Base-by-base conservation (phyloP, 768 basidiomycete species). In the Solioccasus polychromus region DNA sequence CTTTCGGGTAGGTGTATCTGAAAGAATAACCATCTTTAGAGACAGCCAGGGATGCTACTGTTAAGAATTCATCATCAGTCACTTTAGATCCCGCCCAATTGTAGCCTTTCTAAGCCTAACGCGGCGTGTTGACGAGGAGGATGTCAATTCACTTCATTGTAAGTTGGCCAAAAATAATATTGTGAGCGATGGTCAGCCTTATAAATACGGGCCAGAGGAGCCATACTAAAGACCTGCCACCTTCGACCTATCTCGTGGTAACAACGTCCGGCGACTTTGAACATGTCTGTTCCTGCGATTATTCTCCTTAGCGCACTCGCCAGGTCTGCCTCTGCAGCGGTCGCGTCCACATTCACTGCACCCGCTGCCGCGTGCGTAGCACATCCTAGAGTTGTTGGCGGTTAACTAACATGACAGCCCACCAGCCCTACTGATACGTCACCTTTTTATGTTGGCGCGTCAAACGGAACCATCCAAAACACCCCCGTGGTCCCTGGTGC, bases 381-480 rank as follows among this genome's bases (percentile, higher is more conserved):
- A 14, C 14, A 18, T 31, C 29, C 32, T 48, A 14, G 22, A 34
- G 10, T 41, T 31, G 25, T 40, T 22, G 18, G 31, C 22, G 29
- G 37, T 36, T 22, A 34, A 22, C 31, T 48, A 24, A 57, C 18
- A 26, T 39, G 41, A 38, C 24, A 14, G 10, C 28, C 23, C 18
- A 24, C 18, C 38, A 61, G 59, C 9, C 55, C 55, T 5, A 60
- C 57, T 22, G 57, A 51, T 17, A 60, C 62, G 10, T 57, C 54
- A 5, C 22, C 66, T 26, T 69, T 71, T 63, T 76, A 74, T 54
- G 63, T 66, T 19, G 73, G 74, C 15, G 44, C 55, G 26, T 67
- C 55, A 42, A 76, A 78, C 54, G 64, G 64, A 46, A 73, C 73
- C 12, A 62, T 78, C 28, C 46, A 62, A 5, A 68, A 69, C 44